Base-by-base conservation (phyloP, 75 land plant genomes). In the Selaginella tamariscina region DNA sequence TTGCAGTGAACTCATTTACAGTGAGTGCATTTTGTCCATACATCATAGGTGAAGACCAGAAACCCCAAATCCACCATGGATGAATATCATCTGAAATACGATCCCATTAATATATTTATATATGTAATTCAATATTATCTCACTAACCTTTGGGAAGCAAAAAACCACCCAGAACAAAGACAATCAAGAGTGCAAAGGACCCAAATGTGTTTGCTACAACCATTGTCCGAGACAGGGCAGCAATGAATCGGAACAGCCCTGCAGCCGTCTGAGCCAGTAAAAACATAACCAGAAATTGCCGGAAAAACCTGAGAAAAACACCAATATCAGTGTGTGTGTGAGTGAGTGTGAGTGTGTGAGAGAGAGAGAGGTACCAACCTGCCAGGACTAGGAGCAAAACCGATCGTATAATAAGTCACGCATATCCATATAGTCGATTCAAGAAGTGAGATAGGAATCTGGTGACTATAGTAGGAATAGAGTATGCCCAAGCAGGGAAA, bases 51-150 rank as follows among this genome's bases (percentile, higher is more conserved):
- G 87, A 85, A 1, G 66, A 24, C 87, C 87, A 82, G 64, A 81
- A 78, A 30, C 77, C 84, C 86, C 86, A 84, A 31, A 73, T 73
- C 86, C 86, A 84, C 86, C 86, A 84, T 56, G 64, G 56, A 54
- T 71, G 76, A 9, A 84, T 56, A 27, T 68, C 31, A 39, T 39
- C 49, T 39, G 49, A 15, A 39, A 39, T 15, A n/a, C n/a, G n/a
- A n/a, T n/a, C n/a, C n/a, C n/a, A n/a, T n/a, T n/a, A n/a, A n/a
- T n/a, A n/a, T n/a, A n/a, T n/a, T n/a, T n/a, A n/a, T n/a, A n/a
- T n/a, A n/a, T n/a, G n/a, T n/a, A n/a, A n/a, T n/a, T n/a, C n/a
- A n/a, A n/a, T n/a, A n/a, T n/a, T n/a, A n/a, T n/a, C n/a, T n/a
- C n/a, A n/a, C 11, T 39, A 5, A 39, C 49, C 49, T 39, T 15